phyloP scores from a whole-genome alignment of 768 basidiomycete genomes.

The Termitomyces sp. region DNA sequence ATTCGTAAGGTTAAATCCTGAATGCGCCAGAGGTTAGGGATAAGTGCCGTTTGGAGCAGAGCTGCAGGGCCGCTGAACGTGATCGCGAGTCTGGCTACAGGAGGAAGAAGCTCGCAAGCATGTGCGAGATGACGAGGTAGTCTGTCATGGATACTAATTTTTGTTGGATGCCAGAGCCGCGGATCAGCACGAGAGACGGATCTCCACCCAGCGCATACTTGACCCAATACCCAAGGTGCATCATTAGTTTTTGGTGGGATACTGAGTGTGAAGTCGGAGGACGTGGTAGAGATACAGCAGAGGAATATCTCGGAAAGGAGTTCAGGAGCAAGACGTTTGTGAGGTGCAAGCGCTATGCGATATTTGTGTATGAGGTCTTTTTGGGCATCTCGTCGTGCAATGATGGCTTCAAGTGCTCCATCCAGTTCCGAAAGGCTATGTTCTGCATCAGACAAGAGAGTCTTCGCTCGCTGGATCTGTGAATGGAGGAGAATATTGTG shows the following conservation, averaged over 20 bases:
- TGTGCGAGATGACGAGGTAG: neutral
- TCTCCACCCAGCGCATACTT: constrained; percentile 8
- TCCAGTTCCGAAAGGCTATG: constrained; percentile 2
- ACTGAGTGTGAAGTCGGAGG: neutral
- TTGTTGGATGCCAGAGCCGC: constrained; percentile 1
- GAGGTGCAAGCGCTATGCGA: constrained; percentile 5
- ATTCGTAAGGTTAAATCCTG: constrained; percentile 1
- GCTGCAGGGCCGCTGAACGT: neutral
- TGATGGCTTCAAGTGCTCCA: neutral
- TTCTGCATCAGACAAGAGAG: neutral
- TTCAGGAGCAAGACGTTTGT: constrained; percentile 9
- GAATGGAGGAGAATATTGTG: neutral
- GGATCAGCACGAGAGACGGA: constrained; percentile 2
- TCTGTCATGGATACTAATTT: neutral
- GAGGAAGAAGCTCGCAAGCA: constrained; percentile 6
- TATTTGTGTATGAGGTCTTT: constrained; percentile 1
- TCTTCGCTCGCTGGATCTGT: neutral
- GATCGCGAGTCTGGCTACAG: neutral
- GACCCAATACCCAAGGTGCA: constrained; percentile 7
- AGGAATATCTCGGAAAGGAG: constrained; percentile 8
- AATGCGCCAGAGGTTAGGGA: constrained; percentile 7
- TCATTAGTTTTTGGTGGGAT: neutral
- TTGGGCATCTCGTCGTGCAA: constrained; percentile 3
- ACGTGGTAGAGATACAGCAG: neutral
- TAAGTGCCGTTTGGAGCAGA: neutral